Percentiles rank a stretch among this genome's conserved stretches.
These are phyloP conservation scores for Nidula niveotomentosa DNA, from an alignment of 1,284 basidiomycete genomes.

Conservation along the genomic window DNA sequence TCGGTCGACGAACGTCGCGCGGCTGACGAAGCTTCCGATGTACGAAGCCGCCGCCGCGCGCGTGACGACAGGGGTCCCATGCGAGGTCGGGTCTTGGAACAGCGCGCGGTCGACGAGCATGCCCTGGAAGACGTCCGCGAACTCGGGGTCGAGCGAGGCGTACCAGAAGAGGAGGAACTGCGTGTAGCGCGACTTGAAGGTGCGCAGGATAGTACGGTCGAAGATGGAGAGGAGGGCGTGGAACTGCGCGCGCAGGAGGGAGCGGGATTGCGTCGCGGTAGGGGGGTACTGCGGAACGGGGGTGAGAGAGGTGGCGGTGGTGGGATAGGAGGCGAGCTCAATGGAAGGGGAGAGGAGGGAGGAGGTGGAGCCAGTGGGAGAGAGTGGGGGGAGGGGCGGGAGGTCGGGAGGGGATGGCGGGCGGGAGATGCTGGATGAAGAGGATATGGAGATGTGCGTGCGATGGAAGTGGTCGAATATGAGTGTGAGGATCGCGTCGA, in stretches of 20 bases:
- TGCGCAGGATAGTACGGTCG: constrained; percentile 89
- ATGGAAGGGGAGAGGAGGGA: constrained; percentile 6
- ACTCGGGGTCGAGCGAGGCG: constrained; percentile 86
- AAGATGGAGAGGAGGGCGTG: constrained; percentile 91
- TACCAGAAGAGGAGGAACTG: constrained; percentile 98
- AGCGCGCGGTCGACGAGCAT: constrained; percentile 89
- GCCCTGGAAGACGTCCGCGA: constrained; percentile 92
- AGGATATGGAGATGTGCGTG: constrained; percentile 19
- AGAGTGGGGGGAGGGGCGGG: constrained; percentile 33
- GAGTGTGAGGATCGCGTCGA: constrained; percentile 86
- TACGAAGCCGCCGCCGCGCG: constrained; percentile 91
- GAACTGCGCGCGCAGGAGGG: constrained; percentile 64
- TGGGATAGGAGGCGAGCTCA: constrained; percentile 9
- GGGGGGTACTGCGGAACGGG: constrained; percentile 18
- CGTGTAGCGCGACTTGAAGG: constrained; percentile 96
- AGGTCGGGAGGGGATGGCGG: constrained; percentile 30
- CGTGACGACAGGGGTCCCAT: constrained; percentile 61
- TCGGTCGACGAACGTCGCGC: constrained; percentile 85
- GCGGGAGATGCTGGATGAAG: constrained; percentile 18
- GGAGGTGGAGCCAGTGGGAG: constrained; percentile 1
- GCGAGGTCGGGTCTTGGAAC: constrained; percentile 32
- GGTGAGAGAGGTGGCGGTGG: constrained; percentile 21
- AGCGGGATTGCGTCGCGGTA: constrained; percentile 28
- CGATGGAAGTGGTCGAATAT: constrained; percentile 82
- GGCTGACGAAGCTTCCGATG: constrained; percentile 90